Percentiles rank a stretch among this genome's conserved stretches.
phyloP scores from a whole-genome alignment of 2,329 filamentous ascomycete genomes.

The Ciborinia camelliae region DNA sequence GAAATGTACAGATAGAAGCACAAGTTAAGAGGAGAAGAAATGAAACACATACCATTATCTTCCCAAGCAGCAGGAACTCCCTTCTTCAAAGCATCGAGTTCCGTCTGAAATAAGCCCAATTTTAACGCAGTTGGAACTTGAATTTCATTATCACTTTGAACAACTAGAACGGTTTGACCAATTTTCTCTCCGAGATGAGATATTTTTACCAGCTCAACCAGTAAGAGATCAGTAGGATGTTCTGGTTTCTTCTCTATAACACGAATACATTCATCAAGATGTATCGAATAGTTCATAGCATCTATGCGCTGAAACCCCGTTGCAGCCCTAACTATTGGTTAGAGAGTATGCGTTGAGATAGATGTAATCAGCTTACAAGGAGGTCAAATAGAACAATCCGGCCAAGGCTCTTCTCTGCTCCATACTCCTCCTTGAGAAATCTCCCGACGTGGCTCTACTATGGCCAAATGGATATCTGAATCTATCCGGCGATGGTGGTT shows the following conservation, averaged over 20 bases:
- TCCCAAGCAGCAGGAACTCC: not conserved
- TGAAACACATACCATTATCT: not conserved
- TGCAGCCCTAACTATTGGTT: not conserved
- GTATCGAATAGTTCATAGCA: constrained; percentile 9
- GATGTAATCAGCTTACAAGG: not conserved
- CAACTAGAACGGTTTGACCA: not conserved
- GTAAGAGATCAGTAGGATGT: not conserved
- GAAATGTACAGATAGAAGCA: not conserved
- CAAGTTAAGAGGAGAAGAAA: not conserved
- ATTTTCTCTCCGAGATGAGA: constrained; percentile 7
- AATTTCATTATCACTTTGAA: constrained; percentile 1
- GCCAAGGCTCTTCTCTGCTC: constrained; percentile 12
- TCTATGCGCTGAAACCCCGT: constrained; percentile 12
- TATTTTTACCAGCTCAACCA: constrained; percentile 11
- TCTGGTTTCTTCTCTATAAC: constrained; percentile 1
- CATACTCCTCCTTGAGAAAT: constrained; percentile 7
- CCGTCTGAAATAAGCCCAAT: not conserved
- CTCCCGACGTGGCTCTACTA: not conserved
- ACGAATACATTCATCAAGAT: constrained; percentile 7
- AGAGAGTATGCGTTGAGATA: not conserved
- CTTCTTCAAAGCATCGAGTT: constrained; percentile 2
- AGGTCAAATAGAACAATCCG: constrained; percentile 15
- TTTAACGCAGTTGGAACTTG: not conserved
- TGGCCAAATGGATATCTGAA: constrained; percentile 9
- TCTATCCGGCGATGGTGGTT: constrained; percentile 5